A percentile compares a stretch with the other conserved stretches of the same genome.
Conservation (phyloP, 768 basidiomycete species). For the Leucocoprinus birnbaumii region DNA sequence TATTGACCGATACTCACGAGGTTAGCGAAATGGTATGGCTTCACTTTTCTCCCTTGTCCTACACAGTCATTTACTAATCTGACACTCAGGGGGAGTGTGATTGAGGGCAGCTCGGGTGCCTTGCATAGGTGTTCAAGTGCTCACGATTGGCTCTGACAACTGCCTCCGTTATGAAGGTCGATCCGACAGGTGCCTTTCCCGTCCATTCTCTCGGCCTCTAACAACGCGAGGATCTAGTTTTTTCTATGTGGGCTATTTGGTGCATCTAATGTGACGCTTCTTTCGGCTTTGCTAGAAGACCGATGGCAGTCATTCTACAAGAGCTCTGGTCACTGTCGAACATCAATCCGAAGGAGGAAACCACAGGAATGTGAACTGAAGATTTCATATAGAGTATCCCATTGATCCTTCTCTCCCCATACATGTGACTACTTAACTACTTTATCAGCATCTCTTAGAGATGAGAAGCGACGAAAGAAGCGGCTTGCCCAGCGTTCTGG, state of each 20-base stretch:
- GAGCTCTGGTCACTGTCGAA: no score
- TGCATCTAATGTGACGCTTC: neutral
- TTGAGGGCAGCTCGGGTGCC: slow-evolving; percentile 1
- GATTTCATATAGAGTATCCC: neutral
- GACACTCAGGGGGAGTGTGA: neutral
- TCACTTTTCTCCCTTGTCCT: neutral
- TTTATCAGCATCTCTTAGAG: neutral
- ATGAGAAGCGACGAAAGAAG: slow-evolving; percentile 7
- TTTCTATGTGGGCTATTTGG: neutral
- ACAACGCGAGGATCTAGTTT: neutral
- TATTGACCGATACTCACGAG: neutral
- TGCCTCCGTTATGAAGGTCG: neutral
- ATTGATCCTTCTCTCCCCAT: no score
- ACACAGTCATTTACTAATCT: no score
- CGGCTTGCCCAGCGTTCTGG: slow-evolving; percentile 4
- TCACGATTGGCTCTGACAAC: neutral
- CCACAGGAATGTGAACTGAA: neutral
- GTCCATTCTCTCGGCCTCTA: neutral
- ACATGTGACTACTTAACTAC: neutral
- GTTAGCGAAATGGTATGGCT: neutral
- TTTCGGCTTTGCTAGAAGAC: neutral
- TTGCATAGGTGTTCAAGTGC: neutral
- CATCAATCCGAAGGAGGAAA: neutral
- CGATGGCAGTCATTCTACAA: neutral
- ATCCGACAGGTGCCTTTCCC: neutral